A percentile compares a stretch with the other conserved stretches of the same genome.
These are phyloP conservation scores for Adansonia rubrostipa DNA, from an alignment of 441 rosid species.

Conservation along the genomic window DNA sequence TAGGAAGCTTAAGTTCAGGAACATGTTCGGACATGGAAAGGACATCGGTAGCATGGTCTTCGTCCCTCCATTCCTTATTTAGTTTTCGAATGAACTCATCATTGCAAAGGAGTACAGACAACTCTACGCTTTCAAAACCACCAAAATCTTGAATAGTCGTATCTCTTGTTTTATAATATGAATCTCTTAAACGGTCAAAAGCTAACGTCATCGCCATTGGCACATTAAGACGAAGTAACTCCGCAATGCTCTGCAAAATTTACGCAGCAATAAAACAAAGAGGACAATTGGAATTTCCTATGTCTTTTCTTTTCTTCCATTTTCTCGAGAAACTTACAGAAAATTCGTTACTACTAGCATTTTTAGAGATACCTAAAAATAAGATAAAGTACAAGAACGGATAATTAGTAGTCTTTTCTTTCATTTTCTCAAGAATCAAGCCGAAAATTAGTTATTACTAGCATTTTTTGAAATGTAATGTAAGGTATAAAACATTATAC, in stretches of 20 bases:
- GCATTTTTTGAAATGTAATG: background rate
- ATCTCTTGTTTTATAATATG: conserved; percentile 72
- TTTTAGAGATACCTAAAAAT: background rate
- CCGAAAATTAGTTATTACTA: background rate
- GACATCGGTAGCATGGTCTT: conserved; percentile 94
- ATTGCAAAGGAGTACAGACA: conserved; percentile 84
- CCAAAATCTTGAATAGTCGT: conserved; percentile 64
- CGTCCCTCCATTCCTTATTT: conserved; percentile 91
- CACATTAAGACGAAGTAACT: conserved; percentile 78
- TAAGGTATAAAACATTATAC: conserved; percentile 35
- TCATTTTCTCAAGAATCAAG: background rate
- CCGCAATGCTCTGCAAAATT: conserved; percentile 70
- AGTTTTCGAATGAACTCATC: conserved; percentile 80
- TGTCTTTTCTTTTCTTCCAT: background rate
- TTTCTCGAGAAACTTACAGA: background rate
- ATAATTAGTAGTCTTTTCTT: background rate
- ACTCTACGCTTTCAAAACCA: conserved; percentile 68
- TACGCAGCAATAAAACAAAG: conserved; percentile 4
- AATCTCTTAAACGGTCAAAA: conserved; percentile 67
- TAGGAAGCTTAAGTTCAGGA: conserved; percentile 73
- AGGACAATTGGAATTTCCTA: background rate
- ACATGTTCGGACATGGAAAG: conserved; percentile 90
- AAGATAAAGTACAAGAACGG: conserved; percentile 10
- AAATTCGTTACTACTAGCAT: background rate
- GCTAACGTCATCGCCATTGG: conserved; percentile 83